Evolutionary conservation across 352 stramenopile genomes (phyloP).

Genomic region (Pythium sukuiense): DNA sequence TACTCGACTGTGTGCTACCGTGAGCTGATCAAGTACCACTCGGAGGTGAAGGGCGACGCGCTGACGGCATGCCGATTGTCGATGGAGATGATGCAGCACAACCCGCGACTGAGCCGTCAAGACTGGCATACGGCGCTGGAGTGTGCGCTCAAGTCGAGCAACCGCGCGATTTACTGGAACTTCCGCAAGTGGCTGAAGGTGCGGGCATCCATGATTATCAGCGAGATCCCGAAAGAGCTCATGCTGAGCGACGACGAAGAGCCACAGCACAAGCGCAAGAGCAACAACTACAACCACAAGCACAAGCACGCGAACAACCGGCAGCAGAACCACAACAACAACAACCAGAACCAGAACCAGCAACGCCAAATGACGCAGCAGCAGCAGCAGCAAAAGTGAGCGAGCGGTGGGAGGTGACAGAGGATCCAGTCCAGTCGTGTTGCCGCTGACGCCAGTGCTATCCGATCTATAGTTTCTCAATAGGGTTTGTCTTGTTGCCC

Average conservation of each 20-base stretch:
- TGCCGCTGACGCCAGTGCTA: not conserved
- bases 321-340: not conserved
- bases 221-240: constrained; percentile 57
- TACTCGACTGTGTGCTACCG: constrained; percentile 76
- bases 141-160: constrained; percentile 54
- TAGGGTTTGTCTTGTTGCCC: not conserved
- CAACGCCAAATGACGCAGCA: not conserved
- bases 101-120: constrained; percentile 67
- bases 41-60: constrained; percentile 59
- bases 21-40: constrained; percentile 66
- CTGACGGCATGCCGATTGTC: constrained; percentile 63
- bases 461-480: constrained; percentile 2
- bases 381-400: constrained; percentile 6
- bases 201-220: constrained; percentile 51
- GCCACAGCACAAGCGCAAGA: constrained; percentile 31
- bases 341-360: not conserved
- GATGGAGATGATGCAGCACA: constrained; percentile 89
- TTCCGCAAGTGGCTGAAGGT: constrained; percentile 88
- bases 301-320: constrained; percentile 1
- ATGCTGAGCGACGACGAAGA: constrained; percentile 49
- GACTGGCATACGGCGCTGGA: constrained; percentile 80
- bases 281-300: constrained; percentile 34
- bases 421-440: not conserved
- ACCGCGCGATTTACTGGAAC: constrained; percentile 81
- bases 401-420: not conserved